These are phyloP conservation scores for Cladosporium sp. DNA, from an alignment of 2,329 filamentous ascomycete species.

Conservation along the genomic window DNA sequence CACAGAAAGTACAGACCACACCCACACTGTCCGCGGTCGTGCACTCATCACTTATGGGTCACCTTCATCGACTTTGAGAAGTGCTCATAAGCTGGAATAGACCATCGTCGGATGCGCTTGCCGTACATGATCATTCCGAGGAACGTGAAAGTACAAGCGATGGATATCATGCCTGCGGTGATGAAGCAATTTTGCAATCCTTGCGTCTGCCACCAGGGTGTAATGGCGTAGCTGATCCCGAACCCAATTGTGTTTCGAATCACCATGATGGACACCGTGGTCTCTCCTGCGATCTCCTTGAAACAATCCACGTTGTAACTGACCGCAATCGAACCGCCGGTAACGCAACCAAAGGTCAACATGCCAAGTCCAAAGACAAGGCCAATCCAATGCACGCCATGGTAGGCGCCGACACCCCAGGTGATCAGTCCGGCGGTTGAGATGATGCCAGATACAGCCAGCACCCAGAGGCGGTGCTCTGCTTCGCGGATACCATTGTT, in stretches of 20 bases:
- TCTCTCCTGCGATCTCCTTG: constrained; percentile 42
- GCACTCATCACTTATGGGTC: too few species aligned
- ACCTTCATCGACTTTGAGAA: not conserved
- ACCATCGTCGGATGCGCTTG: constrained; percentile 16
- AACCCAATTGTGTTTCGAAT: constrained; percentile 48
- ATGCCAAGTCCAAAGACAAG: constrained; percentile 41
- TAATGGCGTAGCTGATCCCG: constrained; percentile 46
- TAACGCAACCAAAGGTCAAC: constrained; percentile 38
- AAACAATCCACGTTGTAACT: constrained; percentile 45
- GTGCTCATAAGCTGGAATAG: not conserved
- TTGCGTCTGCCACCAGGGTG: constrained; percentile 41
- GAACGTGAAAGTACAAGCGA: constrained; percentile 19
- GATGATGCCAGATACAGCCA: constrained; percentile 36
- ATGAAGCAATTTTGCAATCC: constrained; percentile 40
- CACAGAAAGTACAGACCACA: too few species aligned
- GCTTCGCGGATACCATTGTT: constrained; percentile 38
- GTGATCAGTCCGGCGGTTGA: constrained; percentile 44
- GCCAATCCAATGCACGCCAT: constrained; percentile 45
- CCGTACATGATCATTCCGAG: constrained; percentile 19
- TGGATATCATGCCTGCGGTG: constrained; percentile 9
- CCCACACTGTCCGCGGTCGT: too few species aligned
- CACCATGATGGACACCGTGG: constrained; percentile 45
- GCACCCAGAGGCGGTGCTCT: constrained; percentile 39
- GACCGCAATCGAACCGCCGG: constrained; percentile 37
- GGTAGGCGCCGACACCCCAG: constrained; percentile 46